phyloP scores from a whole-genome alignment of 305 asterid species.

The Rubia balearica region DNA sequence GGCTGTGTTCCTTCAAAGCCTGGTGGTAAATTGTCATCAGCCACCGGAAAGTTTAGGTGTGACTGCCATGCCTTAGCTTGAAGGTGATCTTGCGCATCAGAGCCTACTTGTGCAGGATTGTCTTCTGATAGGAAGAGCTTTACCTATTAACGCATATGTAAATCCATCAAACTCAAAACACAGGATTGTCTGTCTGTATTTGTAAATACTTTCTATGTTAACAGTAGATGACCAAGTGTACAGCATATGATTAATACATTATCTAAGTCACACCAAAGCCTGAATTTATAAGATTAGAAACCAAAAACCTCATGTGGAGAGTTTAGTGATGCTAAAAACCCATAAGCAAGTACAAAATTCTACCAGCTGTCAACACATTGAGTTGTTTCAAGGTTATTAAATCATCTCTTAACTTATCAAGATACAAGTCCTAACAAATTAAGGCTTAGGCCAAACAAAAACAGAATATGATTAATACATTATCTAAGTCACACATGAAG shows the following conservation, averaged over 20 bases:
- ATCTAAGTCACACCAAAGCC: neutral
- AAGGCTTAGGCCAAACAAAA: neutral
- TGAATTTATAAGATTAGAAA: neutral
- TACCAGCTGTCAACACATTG: neutral
- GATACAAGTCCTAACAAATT: neutral
- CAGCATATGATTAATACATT: neutral
- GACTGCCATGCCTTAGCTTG: slow-evolving; percentile 64
- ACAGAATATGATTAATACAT: neutral
- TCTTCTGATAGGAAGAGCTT: slow-evolving; percentile 73
- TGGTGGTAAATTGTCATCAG: slow-evolving; percentile 78
- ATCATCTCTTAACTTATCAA: neutral
- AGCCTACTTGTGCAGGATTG: slow-evolving; percentile 67
- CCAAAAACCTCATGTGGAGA: neutral
- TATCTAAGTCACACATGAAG: neutral
- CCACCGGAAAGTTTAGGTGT: slow-evolving; percentile 32
- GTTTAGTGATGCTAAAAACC: neutral
- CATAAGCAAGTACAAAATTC: no score
- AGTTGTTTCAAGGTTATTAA: neutral
- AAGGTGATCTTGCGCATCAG: slow-evolving; percentile 67
- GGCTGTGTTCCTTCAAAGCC: slow-evolving; percentile 76
- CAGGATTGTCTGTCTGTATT: neutral
- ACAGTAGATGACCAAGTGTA: neutral
- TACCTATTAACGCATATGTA: slow-evolving; percentile 39
- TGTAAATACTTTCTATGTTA: neutral
- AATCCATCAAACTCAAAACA: slow-evolving; percentile 7